Evolutionary conservation across 2,329 filamentous ascomycete species (phyloP), one percentile per base, ranked within the genome.

Genomic region (Monosporascus sp.): DNA sequence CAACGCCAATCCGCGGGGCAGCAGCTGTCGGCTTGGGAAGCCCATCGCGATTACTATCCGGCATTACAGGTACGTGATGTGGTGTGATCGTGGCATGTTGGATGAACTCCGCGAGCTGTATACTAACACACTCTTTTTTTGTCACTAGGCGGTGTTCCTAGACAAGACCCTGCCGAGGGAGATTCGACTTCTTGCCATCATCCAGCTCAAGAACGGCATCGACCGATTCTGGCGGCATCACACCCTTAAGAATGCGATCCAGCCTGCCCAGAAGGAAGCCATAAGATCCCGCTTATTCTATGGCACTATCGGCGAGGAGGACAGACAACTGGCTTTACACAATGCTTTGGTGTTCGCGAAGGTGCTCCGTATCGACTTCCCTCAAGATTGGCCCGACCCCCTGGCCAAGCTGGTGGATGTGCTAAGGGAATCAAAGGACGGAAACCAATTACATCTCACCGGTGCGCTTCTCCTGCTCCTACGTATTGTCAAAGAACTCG

Each of bases 171-270:
- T 95, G 1, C 88, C 90, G 1, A 73, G 83, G 54, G 86, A 95
- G 64, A 82, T 93, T 51, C 88, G 94, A 56, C 91, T 96, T 65
- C 85, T 97, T 11, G 89, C 93, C 51, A 84, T 97, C 54, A 96
- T 97, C 61, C 89, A 96, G 68, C 79, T 99, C 51, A 97, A 97
- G 70, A 97, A 97, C 70, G 94, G 92, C 52, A 92, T 97, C 70
- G 93, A 97, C 68, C 91, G 88, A 68, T 91, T 91, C 71, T 99
- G 94, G 94, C 82, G 94, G 15, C 61, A 73, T n/a, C 66, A 90
- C 79, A 67, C 73, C 37, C 61, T 68, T 28, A 78, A 75, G 67
- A 89, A 88, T 37, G 84, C 89, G 49, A 81, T 88, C 53, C 84
- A 86, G 67, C 81, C 82, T 28, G 81, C 87, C 20, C 89, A 96